Evolutionary conservation across 192 early-diverging fungal genomes (phyloP).

Genomic region (Backusella luteola): DNA sequence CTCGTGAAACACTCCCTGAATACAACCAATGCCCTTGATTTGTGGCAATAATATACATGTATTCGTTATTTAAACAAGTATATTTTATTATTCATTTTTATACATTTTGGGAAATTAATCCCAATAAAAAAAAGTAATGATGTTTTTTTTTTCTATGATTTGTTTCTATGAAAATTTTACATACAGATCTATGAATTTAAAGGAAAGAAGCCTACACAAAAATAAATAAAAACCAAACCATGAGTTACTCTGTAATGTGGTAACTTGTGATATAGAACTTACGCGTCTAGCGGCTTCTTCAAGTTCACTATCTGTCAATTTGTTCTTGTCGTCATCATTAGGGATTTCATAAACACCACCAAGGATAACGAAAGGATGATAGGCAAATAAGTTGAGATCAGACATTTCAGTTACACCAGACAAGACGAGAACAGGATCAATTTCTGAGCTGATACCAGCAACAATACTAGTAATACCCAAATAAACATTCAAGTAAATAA

Average conservation of each 20-base stretch:
- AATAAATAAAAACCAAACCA: not conserved
- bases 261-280: not conserved
- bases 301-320: conserved; percentile 24
- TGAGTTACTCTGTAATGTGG: not conserved
- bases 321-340: conserved; percentile 26
- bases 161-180: conserved; percentile 4
- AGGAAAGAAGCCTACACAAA: conserved; percentile 14
- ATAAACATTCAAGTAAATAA: not conserved
- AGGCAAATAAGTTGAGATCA: conserved; percentile 46
- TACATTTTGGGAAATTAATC: conserved; percentile 7
- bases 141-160: not conserved
- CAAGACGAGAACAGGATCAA: conserved; percentile 58
- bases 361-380: conserved; percentile 53
- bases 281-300: conserved; percentile 35
- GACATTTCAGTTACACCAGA: conserved; percentile 49
- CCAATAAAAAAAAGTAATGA: conserved; percentile 7
- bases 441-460: conserved; percentile 56
- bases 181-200: not conserved
- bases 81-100: conserved; percentile 8
- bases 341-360: conserved; percentile 49
- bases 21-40: conserved; percentile 1
- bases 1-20: conserved; percentile 6
- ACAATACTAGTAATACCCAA: conserved; percentile 40
- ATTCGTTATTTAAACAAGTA: conserved; percentile 11
- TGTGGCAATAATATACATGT: conserved; percentile 4